These are phyloP conservation scores for Spergularia bocconei DNA, from an alignment of 148 eudicot species.

Conservation along the genomic window DNA sequence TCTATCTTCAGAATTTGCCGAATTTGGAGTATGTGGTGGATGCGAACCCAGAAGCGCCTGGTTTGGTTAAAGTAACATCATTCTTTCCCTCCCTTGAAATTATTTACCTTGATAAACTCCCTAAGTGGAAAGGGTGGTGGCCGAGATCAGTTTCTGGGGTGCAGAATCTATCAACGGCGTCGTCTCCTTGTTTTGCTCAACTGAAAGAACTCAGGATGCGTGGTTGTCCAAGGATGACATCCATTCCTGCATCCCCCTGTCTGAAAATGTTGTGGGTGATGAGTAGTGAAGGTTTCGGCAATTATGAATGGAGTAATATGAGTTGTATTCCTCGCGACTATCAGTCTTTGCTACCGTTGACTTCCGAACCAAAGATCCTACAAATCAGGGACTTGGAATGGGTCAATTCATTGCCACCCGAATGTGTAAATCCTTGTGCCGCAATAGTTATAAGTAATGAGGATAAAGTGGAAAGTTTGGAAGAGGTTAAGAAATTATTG, in stretches of 20 bases:
- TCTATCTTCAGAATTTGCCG: not conserved
- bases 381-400: not conserved
- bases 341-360: not conserved
- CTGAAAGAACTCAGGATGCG: not conserved
- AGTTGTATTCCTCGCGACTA: not conserved
- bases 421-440: not conserved
- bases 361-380: not conserved
- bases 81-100: not conserved
- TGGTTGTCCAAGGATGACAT: too few relatives aligned
- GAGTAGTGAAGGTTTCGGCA: too few relatives aligned
- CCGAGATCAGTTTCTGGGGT: not conserved
- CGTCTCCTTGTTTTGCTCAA: not conserved
- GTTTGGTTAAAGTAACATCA: not conserved
- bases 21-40: conserved; percentile 1
- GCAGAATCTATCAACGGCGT: not conserved
- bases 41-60: not conserved
- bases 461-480: not conserved
- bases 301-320: not conserved
- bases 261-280: too few relatives aligned
- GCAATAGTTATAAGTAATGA: not conserved
- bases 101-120: not conserved
- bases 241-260: too few relatives aligned
- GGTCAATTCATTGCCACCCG: not conserved
- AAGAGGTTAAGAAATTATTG: not conserved
- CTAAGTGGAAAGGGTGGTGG: conserved; percentile 2